Evolutionary conservation across 257 asterid species (phyloP).

Genomic region (Nicotiana noctiflora): DNA sequence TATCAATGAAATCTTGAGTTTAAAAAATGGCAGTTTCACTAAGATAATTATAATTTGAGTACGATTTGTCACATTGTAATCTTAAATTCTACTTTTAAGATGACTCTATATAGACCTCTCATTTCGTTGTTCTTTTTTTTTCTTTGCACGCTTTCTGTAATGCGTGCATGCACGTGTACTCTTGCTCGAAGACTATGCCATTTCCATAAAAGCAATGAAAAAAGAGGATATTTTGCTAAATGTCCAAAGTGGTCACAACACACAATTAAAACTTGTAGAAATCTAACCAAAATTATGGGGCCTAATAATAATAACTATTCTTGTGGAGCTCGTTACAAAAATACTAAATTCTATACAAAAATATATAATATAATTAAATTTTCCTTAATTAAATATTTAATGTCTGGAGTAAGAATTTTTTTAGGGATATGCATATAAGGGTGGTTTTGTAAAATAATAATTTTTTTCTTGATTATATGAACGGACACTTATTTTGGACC

Average conservation of each 20-base stretch:
- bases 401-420: no score
- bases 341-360: no score
- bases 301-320: no score
- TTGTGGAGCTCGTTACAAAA: no score
- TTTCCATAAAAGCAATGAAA: conserved; percentile 20
- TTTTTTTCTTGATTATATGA: no score
- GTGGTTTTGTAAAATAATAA: no score
- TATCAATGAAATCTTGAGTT: neutral
- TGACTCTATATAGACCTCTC: conserved; percentile 21
- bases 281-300: neutral
- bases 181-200: conserved; percentile 30
- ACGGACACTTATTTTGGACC: no score
- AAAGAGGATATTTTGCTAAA: neutral
- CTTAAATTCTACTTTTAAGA: conserved; percentile 20
- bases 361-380: no score
- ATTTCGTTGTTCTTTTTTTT: conserved; percentile 12
- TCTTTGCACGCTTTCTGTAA: conserved; percentile 7
- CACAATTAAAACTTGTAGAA: conserved; percentile 7
- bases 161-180: conserved; percentile 38
- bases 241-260: conserved; percentile 19
- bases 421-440: no score
- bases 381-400: no score
- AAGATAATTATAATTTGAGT: neutral
- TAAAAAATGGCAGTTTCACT: neutral
- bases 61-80: conserved; percentile 15